Percentiles rank a stretch among this genome's conserved stretches.
phyloP scores from a whole-genome alignment of 345 rosid genomes.

The Sapria himalayana region DNA sequence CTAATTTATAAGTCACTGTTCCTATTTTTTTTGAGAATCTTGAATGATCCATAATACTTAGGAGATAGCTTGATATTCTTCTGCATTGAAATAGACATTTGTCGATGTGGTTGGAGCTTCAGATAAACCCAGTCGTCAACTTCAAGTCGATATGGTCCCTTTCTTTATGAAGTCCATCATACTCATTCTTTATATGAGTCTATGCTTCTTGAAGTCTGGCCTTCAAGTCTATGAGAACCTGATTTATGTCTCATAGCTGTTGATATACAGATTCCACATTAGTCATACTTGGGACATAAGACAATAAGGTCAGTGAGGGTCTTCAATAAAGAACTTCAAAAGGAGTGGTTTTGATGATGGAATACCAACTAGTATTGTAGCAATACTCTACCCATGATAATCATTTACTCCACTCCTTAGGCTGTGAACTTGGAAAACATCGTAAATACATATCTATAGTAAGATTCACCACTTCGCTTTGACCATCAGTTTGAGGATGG shows the following conservation, averaged over 20 bases:
- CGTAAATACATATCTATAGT: background rate
- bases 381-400: background rate
- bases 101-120: background rate
- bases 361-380: background rate
- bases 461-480: background rate
- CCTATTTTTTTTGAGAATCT: background rate
- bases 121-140: background rate
- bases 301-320: background rate
- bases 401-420: background rate
- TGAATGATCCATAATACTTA: background rate
- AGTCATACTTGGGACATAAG: background rate
- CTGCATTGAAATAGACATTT: too few species aligned
- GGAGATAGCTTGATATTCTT: too few species aligned
- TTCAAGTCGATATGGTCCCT: background rate
- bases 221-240: background rate
- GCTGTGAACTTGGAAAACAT: background rate
- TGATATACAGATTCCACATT: background rate
- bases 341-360: background rate
- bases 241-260: background rate
- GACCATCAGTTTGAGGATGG: background rate
- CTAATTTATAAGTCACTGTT: background rate
- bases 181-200: background rate
- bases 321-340: background rate
- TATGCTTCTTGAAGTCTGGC: background rate
- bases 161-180: background rate